Evolutionary conservation across 164 flowering plant genomes (phyloP).

Genomic region (Chloranthus sessilifolius): DNA sequence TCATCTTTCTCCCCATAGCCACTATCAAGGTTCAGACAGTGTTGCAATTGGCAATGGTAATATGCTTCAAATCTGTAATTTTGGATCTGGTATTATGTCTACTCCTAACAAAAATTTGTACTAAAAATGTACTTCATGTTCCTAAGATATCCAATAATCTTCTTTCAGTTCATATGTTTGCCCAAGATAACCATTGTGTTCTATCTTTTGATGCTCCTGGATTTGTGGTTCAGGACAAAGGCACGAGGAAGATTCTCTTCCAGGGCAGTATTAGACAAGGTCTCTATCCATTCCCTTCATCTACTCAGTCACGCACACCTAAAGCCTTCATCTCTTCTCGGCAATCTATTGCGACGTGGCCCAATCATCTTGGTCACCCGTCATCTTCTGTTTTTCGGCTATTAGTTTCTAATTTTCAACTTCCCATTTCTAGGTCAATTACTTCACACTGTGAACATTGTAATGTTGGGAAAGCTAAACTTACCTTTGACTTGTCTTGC

Average conservation of each 20-base stretch:
- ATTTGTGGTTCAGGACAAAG: not conserved
- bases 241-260: not conserved
- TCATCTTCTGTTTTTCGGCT: too few species aligned
- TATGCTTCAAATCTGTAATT: not conserved
- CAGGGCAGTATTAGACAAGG: not conserved
- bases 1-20: not conserved
- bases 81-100: not conserved
- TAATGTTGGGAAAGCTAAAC: too few species aligned
- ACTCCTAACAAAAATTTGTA: not conserved
- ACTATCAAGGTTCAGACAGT: not conserved
- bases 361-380: too few species aligned
- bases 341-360: too few species aligned
- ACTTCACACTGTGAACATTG: too few species aligned
- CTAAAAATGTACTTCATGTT: not conserved
- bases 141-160: not conserved
- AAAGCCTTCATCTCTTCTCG: too few species aligned
- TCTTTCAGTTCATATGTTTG: not conserved
- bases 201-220: not conserved
- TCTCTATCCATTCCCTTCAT: not conserved
- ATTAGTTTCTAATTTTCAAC: too few species aligned
- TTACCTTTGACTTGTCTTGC: too few species aligned
- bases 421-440: too few species aligned
- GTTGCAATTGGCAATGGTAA: not conserved
- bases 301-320: too few species aligned
- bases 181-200: not conserved